These are phyloP conservation scores for Penicillium sp. DNA, from an alignment of 2,329 filamentous ascomycete species.

Conservation along the genomic window DNA sequence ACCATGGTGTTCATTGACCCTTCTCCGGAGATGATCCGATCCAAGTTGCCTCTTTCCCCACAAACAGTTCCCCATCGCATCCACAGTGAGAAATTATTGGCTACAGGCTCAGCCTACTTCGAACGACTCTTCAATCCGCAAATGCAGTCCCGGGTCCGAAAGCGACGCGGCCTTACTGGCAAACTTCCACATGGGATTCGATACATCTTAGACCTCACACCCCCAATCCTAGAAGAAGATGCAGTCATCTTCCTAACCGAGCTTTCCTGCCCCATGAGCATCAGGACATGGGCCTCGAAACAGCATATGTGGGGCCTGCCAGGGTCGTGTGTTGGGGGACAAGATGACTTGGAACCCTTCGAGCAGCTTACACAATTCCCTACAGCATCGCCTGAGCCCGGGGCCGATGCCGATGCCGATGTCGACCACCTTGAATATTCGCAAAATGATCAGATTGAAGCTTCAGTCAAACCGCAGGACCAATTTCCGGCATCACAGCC, in stretches of 20 bases:
- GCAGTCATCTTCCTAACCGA: constrained; percentile 59
- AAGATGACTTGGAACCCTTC: constrained; percentile 43
- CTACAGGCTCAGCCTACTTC: constrained; percentile 32
- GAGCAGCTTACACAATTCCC: background rate
- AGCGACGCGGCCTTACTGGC: constrained; percentile 29
- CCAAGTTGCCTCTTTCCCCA: constrained; percentile 11
- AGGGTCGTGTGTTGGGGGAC: constrained; percentile 44
- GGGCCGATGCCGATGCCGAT: background rate
- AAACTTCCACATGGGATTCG: constrained; percentile 46
- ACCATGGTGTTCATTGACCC: constrained; percentile 40
- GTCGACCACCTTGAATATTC: background rate
- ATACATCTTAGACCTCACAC: constrained; percentile 64
- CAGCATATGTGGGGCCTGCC: constrained; percentile 41
- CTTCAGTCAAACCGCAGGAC: background rate
- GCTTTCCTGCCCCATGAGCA: constrained; percentile 56
- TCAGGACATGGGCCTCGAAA: constrained; percentile 56
- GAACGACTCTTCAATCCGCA: constrained; percentile 30
- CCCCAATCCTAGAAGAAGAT: constrained; percentile 61
- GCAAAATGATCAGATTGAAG: background rate
- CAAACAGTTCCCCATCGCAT: constrained; percentile 33
- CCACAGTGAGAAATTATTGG: constrained; percentile 33
- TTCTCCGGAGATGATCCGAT: constrained; percentile 20
- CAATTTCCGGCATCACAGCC: background rate
- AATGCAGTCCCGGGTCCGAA: constrained; percentile 28
- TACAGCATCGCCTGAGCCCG: background rate